These are phyloP conservation scores for Talaromyces sp. DNA, from an alignment of 2,329 filamentous ascomycete genomes.

Conservation along the genomic window DNA sequence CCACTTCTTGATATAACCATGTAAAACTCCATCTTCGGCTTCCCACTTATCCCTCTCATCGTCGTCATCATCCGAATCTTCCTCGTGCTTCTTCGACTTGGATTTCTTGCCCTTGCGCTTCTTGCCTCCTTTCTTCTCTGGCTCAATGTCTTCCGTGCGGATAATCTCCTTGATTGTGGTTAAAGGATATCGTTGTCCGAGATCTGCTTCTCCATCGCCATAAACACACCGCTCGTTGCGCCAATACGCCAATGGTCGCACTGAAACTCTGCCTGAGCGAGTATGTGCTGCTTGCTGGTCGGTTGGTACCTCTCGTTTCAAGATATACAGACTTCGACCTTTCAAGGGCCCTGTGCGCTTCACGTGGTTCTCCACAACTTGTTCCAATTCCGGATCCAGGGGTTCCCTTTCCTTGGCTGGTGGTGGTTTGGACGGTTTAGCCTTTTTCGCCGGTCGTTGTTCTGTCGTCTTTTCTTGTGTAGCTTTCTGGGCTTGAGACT, in stretches of 20 bases:
- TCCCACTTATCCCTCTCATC: slow-evolving; percentile 46
- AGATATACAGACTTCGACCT: slow-evolving; percentile 50
- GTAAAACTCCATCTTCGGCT: slow-evolving; percentile 43
- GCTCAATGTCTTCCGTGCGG: slow-evolving; percentile 64
- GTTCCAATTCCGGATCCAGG: slow-evolving; percentile 40
- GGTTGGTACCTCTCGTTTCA: slow-evolving; percentile 52
- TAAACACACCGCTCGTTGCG: slow-evolving; percentile 76
- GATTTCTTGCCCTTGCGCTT: slow-evolving; percentile 39
- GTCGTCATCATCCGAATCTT: slow-evolving; percentile 43
- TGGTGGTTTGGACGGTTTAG: slow-evolving; percentile 28
- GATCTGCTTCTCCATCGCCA: slow-evolving; percentile 59
- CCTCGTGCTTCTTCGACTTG: slow-evolving; percentile 35
- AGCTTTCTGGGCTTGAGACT: slow-evolving; percentile 26
- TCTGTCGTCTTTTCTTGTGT: slow-evolving; percentile 25
- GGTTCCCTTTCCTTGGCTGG: slow-evolving; percentile 9
- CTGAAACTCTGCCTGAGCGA: slow-evolving; percentile 76
- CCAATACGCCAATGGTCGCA: slow-evolving; percentile 81
- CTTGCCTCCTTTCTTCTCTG: slow-evolving; percentile 39
- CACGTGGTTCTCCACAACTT: slow-evolving; percentile 45
- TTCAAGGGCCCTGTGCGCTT: slow-evolving; percentile 47
- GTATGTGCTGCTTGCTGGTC: slow-evolving; percentile 60
- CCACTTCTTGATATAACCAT: slow-evolving; percentile 47
- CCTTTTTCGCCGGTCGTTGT: slow-evolving; percentile 34
- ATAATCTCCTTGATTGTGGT: slow-evolving; percentile 75
- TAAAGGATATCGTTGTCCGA: slow-evolving; percentile 60